phyloP scores from a whole-genome alignment of 75 land plant genomes.

The Cryptomeria japonica region DNA sequence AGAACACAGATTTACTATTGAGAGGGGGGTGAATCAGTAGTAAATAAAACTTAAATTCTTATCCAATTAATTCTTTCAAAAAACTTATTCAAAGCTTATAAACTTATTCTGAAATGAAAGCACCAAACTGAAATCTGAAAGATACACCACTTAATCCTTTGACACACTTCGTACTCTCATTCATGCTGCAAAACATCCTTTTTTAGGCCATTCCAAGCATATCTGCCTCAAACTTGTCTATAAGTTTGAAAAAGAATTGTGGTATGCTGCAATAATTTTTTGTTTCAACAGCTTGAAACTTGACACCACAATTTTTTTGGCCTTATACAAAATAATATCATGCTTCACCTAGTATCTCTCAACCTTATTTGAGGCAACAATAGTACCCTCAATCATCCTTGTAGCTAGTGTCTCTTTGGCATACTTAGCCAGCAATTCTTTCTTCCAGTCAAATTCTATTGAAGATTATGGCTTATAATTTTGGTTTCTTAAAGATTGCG shows the following conservation, averaged over 20 bases:
- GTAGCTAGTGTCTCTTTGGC: too few relatives aligned
- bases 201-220: background rate
- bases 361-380: background rate
- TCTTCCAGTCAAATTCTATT: background rate
- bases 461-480: background rate
- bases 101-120: too few relatives aligned
- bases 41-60: too few relatives aligned
- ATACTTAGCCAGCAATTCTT: too few relatives aligned
- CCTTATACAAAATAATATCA: background rate
- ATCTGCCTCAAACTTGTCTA: background rate
- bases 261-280: background rate
- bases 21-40: too few relatives aligned
- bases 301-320: background rate
- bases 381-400: background rate
- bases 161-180: background rate
- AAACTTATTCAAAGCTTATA: too few relatives aligned
- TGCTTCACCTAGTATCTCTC: background rate
- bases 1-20: too few relatives aligned
- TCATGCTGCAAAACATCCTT: background rate
- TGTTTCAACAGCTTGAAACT: background rate
- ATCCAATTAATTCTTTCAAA: too few relatives aligned
- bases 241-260: background rate
- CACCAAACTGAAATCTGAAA: too few relatives aligned
- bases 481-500: background rate
- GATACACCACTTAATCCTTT: background rate